Base-by-base conservation (phyloP, 2,329 filamentous ascomycete species). In the Epichloe baconii region DNA sequence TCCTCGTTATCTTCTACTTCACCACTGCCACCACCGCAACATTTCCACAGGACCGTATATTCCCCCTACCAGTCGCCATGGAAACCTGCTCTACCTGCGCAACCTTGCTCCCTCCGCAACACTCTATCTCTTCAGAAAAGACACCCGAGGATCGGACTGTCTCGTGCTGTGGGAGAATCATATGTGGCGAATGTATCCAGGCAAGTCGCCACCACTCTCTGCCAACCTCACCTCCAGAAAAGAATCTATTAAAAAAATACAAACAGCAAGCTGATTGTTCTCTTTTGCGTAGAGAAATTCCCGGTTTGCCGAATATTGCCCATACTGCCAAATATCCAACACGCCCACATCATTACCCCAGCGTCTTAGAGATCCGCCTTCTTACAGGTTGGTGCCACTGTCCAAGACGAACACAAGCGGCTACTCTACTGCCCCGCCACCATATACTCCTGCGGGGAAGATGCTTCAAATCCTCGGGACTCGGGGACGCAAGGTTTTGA, bases 241-340 rank as follows among this genome's bases (percentile, higher is more conserved):
- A 31, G 31, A 11, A 31, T 31, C 26, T 10, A 31, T 4, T 11
- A 4, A 10, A 31, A 10, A 11, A 11, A 31, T 3, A 21, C 19
- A 31, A 4, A 0, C 8, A 31, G 31, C 31, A 10, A 31, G 31
- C 31, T 31, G 31, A 31, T 31, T 11, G 8, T 31, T 59, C 52
- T 40, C 41, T 19, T 15, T 5, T 41, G n/a, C 31, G 21, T 34
- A 57, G 78, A 68, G 77, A 45, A 88, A 88, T 62, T 70, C 74
- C 34, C 80, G 85, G 41, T 89, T 88, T 66, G 75, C 76, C 49
- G 70, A 72, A 36, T 80, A 80, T 63, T 80, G 80, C 62, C 86
- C 86, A 0, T 91, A 85, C 65, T 93, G 87, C 64, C 87, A 91
- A 66, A 77, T 88, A 58, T 82, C 82, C 5, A 76, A 71, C 44